These are phyloP conservation scores for Escallonia herrerae DNA, from an alignment of 129 eudicot genomes.

Conservation along the genomic window DNA sequence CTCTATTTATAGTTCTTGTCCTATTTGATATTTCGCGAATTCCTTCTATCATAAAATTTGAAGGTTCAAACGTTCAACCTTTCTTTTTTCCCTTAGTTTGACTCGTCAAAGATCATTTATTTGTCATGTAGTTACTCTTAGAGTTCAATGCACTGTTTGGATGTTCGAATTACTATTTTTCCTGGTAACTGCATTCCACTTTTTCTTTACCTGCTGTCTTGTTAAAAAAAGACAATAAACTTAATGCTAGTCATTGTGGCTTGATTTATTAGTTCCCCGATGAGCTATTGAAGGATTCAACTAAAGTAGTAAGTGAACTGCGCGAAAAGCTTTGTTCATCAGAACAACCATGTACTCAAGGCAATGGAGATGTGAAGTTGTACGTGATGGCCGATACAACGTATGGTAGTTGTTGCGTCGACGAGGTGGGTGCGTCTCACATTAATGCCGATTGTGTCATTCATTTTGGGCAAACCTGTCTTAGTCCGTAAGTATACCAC, in stretches of 20 bases:
- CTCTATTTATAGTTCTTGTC: no score
- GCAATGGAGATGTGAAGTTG: constrained; percentile 25
- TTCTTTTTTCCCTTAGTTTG: not conserved
- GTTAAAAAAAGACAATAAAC: not conserved
- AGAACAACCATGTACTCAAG: not conserved
- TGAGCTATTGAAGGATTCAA: constrained; percentile 79
- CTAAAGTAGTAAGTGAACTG: constrained; percentile 47
- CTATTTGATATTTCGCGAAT: not conserved
- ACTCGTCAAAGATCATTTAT: no score
- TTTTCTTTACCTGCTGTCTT: no score
- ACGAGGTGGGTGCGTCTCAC: constrained; percentile 93
- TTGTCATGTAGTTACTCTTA: no score
- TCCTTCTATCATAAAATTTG: not conserved
- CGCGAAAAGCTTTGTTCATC: constrained; percentile 41
- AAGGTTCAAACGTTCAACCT: not conserved
- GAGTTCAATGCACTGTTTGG: not conserved
- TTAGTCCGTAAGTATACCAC: constrained; percentile 72
- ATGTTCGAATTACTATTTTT: not conserved
- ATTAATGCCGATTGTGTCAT: constrained; percentile 85
- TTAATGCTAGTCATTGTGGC: not conserved
- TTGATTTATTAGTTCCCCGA: constrained; percentile 70
- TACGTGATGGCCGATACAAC: constrained; percentile 96
- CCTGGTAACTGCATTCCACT: no score
- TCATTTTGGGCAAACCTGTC: constrained; percentile 94
- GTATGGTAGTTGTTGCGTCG: constrained; percentile 94